Percentiles rank a stretch among this genome's conserved stretches.
Conservation (phyloP, 345 rosid genomes). For the Schrenkiella parvula region DNA sequence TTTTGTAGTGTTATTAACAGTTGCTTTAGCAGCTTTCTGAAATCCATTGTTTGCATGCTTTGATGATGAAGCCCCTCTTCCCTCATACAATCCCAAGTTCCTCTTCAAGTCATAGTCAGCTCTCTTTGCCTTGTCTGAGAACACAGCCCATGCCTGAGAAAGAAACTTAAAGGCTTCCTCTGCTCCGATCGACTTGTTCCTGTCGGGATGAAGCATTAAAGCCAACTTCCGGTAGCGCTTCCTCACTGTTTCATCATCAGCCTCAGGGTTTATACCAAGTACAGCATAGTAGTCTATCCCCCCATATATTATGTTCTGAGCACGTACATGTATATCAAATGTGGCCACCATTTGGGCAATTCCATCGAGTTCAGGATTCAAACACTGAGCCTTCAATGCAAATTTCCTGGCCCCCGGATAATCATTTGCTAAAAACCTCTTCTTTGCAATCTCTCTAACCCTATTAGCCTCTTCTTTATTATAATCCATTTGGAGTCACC, state of each 20-base stretch:
- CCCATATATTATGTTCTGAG: constrained; percentile 42
- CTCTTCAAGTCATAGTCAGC: constrained; percentile 49
- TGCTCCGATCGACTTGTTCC: constrained; percentile 59
- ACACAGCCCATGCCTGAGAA: constrained; percentile 55
- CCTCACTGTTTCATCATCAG: constrained; percentile 53
- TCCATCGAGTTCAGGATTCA: constrained; percentile 58
- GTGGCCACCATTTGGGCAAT: constrained; percentile 51
- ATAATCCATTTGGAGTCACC: constrained; percentile 41
- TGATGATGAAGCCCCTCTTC: constrained; percentile 35
- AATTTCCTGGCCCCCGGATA: constrained; percentile 48
- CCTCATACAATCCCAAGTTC: constrained; percentile 32
- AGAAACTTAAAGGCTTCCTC: constrained; percentile 66
- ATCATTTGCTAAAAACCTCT: constrained; percentile 48
- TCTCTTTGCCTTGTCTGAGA: constrained; percentile 56
- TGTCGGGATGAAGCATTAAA: constrained; percentile 65
- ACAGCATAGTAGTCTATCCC: constrained; percentile 52
- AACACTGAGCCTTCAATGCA: constrained; percentile 55
- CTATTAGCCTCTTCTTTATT: constrained; percentile 51
- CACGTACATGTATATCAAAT: constrained; percentile 46
- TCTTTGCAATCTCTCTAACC: constrained; percentile 56
- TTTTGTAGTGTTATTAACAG: constrained; percentile 18
- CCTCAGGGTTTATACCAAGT: constrained; percentile 50
- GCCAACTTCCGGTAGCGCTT: constrained; percentile 57
- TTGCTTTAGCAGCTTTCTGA: constrained; percentile 38
- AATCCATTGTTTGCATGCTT: constrained; percentile 30